These are phyloP conservation scores for Paramarasmius palmivorus DNA, from an alignment of 1,284 basidiomycete species.

Conservation along the genomic window DNA sequence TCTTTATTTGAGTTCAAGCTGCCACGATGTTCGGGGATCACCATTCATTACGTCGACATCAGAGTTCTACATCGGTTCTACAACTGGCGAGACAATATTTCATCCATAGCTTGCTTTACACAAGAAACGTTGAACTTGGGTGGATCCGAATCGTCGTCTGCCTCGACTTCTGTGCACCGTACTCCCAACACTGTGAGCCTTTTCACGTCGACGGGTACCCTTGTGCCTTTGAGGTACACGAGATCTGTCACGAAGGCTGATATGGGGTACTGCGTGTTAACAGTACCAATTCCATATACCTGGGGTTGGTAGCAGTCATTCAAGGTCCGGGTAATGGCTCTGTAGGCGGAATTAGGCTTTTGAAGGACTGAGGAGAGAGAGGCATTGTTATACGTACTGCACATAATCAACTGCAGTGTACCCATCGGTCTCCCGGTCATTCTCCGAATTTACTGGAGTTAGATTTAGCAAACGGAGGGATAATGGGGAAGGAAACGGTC, in stretches of 20 bases:
- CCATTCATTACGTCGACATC: too few species aligned
- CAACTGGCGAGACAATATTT: background rate
- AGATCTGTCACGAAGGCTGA: conserved; percentile 85
- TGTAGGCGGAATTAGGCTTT: conserved; percentile 27
- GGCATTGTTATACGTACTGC: conserved; percentile 39
- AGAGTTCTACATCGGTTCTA: too few species aligned
- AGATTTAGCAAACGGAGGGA: conserved; percentile 8
- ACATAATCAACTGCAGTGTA: conserved; percentile 89
- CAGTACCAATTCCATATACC: conserved; percentile 55
- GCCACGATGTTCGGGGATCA: background rate
- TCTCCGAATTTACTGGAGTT: conserved; percentile 77
- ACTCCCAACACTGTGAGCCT: conserved; percentile 65
- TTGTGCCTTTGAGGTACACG: conserved; percentile 69
- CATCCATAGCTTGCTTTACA: background rate
- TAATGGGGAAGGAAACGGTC: background rate
- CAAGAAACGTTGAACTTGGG: conserved; percentile 3
- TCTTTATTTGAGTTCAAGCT: background rate
- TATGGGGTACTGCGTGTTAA: conserved; percentile 62
- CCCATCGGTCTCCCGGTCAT: conserved; percentile 89
- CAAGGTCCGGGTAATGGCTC: conserved; percentile 71
- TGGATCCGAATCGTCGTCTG: background rate
- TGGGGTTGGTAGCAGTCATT: conserved; percentile 58
- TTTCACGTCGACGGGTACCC: conserved; percentile 60
- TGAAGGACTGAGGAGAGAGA: conserved; percentile 12
- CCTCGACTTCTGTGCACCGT: conserved; percentile 14